Percentiles rank a stretch among this genome's conserved stretches.
Conservation (phyloP, 2,329 filamentous ascomycete species). For the Cercospora beticola region DNA sequence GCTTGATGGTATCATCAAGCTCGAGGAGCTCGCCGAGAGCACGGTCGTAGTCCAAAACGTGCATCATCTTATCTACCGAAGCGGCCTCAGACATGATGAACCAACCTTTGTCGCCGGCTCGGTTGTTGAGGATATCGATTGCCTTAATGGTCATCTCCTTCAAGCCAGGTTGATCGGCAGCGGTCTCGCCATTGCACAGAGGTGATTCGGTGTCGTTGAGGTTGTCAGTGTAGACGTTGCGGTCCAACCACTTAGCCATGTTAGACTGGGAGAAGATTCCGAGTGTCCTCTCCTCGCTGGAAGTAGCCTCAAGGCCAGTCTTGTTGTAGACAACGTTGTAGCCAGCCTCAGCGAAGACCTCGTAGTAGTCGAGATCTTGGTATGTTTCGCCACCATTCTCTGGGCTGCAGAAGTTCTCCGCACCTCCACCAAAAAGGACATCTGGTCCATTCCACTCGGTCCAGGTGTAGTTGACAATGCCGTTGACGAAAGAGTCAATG, state of each 20-base stretch:
- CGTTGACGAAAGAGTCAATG: conserved; percentile 73
- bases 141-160: conserved; percentile 85
- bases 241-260: conserved; percentile 79
- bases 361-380: conserved; percentile 69
- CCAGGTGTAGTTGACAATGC: conserved; percentile 79
- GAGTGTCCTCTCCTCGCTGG: conserved; percentile 63
- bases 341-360: conserved; percentile 67
- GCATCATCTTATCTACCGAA: conserved; percentile 89
- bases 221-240: conserved; percentile 75
- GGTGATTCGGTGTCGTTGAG: conserved; percentile 67
- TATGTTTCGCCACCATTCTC: conserved; percentile 61
- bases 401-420: conserved; percentile 69
- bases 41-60: conserved; percentile 79
- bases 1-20: conserved; percentile 77
- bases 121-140: conserved; percentile 46
- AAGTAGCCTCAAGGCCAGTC: conserved; percentile 62
- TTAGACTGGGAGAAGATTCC: conserved; percentile 75
- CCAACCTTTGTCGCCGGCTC: conserved; percentile 64
- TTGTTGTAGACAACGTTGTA: conserved; percentile 74
- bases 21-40: conserved; percentile 82
- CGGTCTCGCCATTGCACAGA: conserved; percentile 61
- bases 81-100: conserved; percentile 87
- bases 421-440: conserved; percentile 76
- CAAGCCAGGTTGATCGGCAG: conserved; percentile 74
- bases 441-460: conserved; percentile 71